Conservation (phyloP, 352 stramenopile species). For the Achlya hypogyna region DNA sequence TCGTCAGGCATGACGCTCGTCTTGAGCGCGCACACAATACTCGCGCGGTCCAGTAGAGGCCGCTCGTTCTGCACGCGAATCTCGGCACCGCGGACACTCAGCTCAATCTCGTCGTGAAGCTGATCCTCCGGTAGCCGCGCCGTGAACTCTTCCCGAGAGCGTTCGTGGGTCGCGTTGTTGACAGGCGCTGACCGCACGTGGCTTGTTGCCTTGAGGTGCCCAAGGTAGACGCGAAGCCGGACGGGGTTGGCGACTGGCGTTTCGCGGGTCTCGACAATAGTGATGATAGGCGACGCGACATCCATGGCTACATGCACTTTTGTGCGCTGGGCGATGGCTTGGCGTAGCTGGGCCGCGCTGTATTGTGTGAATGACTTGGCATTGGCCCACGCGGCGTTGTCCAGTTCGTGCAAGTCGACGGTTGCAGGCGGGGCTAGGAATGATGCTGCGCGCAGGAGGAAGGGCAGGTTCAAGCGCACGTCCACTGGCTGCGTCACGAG, state of each 20-base stretch:
- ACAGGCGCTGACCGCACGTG: background rate
- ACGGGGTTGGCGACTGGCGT: slow-evolving; percentile 24
- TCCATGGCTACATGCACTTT: slow-evolving; percentile 67
- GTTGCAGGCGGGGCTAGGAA: slow-evolving; percentile 67
- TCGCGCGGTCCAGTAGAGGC: slow-evolving; percentile 63
- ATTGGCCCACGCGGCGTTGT: slow-evolving; percentile 60
- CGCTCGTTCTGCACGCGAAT: slow-evolving; percentile 33
- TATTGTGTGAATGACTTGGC: slow-evolving; percentile 70
- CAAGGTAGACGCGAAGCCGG: background rate
- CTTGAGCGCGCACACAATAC: slow-evolving; percentile 62
- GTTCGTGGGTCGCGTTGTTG: background rate
- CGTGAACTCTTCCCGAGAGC: background rate
- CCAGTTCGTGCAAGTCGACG: slow-evolving; percentile 63
- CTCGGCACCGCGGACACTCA: slow-evolving; percentile 69
- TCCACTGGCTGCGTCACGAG: slow-evolving; percentile 76
- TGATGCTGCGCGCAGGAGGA: slow-evolving; percentile 48
- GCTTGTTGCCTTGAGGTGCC: background rate
- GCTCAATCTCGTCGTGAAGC: slow-evolving; percentile 74
- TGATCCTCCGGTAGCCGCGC: slow-evolving; percentile 24
- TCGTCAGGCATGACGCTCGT: slow-evolving; percentile 72
- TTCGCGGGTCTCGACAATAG: slow-evolving; percentile 40
- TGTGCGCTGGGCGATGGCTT: slow-evolving; percentile 55
- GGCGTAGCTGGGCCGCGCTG: slow-evolving; percentile 59
- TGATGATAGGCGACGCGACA: slow-evolving; percentile 73
- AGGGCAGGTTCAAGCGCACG: slow-evolving; percentile 67